These are phyloP conservation scores for Alternaria arbusti DNA, from an alignment of 2,329 filamentous ascomycete species.

Conservation along the genomic window DNA sequence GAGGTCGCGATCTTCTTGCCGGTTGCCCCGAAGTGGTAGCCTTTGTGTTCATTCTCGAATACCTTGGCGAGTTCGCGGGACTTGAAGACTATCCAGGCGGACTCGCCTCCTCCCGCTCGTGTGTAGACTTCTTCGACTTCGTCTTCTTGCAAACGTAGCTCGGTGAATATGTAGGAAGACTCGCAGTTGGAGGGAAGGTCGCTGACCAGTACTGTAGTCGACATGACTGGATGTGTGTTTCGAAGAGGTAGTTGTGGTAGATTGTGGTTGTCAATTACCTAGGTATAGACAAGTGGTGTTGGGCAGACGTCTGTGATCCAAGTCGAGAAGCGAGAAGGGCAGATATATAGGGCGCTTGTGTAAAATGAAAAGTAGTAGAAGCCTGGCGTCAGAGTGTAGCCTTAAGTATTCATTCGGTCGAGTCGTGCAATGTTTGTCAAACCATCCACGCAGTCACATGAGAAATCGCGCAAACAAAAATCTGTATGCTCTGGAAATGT, in stretches of 20 bases:
- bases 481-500: neutral
- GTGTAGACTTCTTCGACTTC: neutral
- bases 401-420: neutral
- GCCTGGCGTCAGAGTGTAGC: neutral
- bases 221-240: neutral
- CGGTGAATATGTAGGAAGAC: neutral
- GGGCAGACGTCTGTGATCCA: neutral
- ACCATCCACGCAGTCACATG: neutral
- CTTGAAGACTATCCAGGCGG: neutral
- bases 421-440: neutral
- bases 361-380: neutral
- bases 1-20: neutral
- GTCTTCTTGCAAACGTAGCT: neutral
- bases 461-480: neutral
- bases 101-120: neutral
- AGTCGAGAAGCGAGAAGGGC: too few species aligned
- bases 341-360: neutral
- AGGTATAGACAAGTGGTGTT: neutral
- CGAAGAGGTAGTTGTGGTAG: fast-evolving
- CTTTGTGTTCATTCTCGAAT: neutral
- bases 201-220: neutral
- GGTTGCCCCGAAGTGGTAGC: neutral
- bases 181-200: neutral
- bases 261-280: fast-evolving
- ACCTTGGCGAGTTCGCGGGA: neutral